Evolutionary conservation across 148 eudicot species (phyloP).

Genomic region (Silene latifolia): DNA sequence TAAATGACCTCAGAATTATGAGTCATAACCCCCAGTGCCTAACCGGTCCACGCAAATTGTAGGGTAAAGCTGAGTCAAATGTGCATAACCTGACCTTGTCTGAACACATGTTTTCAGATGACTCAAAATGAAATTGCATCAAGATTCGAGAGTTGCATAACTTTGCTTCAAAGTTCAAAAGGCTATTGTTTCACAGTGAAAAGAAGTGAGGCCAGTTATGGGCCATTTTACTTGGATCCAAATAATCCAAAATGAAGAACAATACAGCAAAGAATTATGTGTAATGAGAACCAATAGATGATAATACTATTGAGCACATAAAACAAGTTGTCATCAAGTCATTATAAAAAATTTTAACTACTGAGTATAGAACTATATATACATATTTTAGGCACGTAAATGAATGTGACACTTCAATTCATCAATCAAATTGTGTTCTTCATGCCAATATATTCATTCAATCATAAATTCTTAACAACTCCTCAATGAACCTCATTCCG

Average conservation of each 20-base stretch:
- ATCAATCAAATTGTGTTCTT: neutral
- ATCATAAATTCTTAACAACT: neutral
- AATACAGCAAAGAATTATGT: neutral
- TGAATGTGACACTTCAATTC: neutral
- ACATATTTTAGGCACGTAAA: neutral
- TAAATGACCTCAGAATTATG: neutral
- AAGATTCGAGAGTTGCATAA: neutral
- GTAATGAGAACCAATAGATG: neutral
- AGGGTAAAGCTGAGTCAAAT: no score
- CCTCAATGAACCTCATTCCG: neutral
- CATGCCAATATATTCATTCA: neutral
- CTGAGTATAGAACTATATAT: neutral
- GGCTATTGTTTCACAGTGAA: neutral
- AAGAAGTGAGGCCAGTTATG: neutral
- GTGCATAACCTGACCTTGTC: no score
- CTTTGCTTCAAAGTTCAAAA: no score
- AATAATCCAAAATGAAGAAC: neutral
- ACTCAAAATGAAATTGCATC: neutral
- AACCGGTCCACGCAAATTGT: no score
- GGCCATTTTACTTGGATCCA: neutral
- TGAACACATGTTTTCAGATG: neutral
- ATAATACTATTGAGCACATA: neutral
- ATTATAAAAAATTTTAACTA: neutral
- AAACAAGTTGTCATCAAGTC: neutral
- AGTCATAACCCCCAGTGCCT: neutral